Percentiles rank a stretch among this genome's conserved stretches.
Conservation (phyloP, 2,329 filamentous ascomycete genomes). For the Colletotrichum somersetense region DNA sequence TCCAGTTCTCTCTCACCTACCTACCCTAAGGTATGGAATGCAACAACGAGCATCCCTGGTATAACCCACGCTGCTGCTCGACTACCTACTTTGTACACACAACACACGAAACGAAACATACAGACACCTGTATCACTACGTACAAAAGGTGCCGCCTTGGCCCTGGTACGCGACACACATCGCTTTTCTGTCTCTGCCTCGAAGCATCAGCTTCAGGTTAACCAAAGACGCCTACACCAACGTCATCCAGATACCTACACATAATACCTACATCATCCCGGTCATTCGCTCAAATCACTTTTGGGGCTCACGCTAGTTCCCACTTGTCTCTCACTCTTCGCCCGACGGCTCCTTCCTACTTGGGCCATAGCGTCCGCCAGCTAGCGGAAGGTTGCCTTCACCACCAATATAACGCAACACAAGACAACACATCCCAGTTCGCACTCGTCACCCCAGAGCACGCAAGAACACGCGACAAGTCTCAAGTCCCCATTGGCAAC, state of each 20-base stretch:
- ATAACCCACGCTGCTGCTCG: neutral
- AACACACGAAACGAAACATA: neutral
- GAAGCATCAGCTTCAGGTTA: neutral
- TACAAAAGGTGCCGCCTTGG: neutral
- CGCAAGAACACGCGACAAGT: neutral
- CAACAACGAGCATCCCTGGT: neutral
- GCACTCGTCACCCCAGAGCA: constrained; percentile 8
- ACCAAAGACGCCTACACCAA: constrained; percentile 1
- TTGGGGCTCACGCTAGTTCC: constrained; percentile 15
- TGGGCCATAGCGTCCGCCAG: constrained; percentile 35
- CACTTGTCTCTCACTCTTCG: constrained; percentile 20
- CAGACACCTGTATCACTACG: neutral
- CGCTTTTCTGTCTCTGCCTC: neutral
- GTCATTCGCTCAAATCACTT: constrained; percentile 24
- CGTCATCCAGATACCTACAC: neutral
- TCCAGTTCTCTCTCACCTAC: neutral
- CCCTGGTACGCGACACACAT: neutral
- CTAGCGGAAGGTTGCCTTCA: constrained; percentile 25
- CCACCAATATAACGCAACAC: constrained; percentile 12
- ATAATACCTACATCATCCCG: neutral
- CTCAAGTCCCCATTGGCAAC: constrained; percentile 4
- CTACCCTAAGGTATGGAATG: neutral
- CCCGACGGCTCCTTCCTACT: constrained; percentile 41
- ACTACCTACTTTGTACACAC: neutral
- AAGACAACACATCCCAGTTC: constrained; percentile 9